Conservation (phyloP, 2,329 filamentous ascomycete genomes). For the Beauveria rudraprayagi region DNA sequence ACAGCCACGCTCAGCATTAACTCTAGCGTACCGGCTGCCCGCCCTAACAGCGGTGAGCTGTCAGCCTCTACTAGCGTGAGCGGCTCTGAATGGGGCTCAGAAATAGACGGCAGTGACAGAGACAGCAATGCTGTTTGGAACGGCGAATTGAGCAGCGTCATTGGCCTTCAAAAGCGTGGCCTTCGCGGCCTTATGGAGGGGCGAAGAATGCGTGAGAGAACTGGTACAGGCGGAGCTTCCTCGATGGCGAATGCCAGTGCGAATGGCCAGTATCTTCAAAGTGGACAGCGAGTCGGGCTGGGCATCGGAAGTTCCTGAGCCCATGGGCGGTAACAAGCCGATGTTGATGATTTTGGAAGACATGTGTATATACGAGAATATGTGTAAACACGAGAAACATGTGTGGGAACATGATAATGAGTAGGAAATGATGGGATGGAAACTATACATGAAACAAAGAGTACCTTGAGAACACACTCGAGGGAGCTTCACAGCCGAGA, state of each 20-base stretch:
- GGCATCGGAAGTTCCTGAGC: conserved; percentile 42
- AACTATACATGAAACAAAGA: neutral
- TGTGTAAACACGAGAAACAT: neutral
- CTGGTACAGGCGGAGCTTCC: conserved; percentile 31
- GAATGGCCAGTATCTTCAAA: conserved; percentile 20
- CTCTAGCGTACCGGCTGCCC: conserved; percentile 29
- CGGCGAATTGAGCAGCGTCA: conserved; percentile 77
- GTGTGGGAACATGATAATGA: neutral
- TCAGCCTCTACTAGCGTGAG: conserved; percentile 44
- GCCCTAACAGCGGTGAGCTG: conserved; percentile 39
- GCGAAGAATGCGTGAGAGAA: conserved; percentile 70
- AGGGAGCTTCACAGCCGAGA: conserved; percentile 6
- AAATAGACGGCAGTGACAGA: conserved; percentile 41
- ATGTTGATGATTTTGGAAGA: conserved; percentile 10
- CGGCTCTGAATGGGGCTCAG: conserved; percentile 49
- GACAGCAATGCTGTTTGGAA: conserved; percentile 56
- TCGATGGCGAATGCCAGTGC: conserved; percentile 23
- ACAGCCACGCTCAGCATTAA: conserved; percentile 40
- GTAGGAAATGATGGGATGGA: neutral
- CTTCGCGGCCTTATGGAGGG: conserved; percentile 92
- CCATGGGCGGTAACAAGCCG: neutral
- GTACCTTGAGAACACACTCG: neutral
- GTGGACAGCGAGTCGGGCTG: conserved; percentile 38
- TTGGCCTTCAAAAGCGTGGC: conserved; percentile 90
- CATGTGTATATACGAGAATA: conserved; percentile 8